phyloP scores from a whole-genome alignment of 371 early-diverging fungal species.

The Basidiobolus meristosporus region DNA sequence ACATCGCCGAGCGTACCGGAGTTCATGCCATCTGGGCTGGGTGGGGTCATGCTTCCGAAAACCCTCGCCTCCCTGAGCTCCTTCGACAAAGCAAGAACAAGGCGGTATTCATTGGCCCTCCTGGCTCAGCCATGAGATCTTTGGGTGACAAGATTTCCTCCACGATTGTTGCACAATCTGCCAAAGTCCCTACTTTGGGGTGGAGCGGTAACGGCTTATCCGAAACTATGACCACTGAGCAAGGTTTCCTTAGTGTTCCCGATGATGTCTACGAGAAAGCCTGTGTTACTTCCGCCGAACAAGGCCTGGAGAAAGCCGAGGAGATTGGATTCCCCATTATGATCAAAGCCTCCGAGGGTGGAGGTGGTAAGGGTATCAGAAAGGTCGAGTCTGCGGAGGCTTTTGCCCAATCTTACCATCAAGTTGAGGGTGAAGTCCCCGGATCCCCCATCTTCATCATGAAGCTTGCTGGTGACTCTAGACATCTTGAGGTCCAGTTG shows the following conservation, averaged over 20 bases:
- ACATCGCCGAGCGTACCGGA: conserved; percentile 87
- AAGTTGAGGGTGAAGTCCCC: conserved; percentile 86
- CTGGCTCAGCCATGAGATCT: conserved; percentile 94
- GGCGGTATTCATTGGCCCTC: conserved; percentile 95
- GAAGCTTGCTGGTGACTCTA: conserved; percentile 85
- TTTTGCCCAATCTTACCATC: conserved; percentile 63
- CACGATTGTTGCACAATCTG: conserved; percentile 92
- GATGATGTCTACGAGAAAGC: conserved; percentile 61
- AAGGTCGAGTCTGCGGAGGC: conserved; percentile 53
- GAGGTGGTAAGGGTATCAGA: conserved; percentile 98
- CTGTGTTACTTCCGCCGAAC: conserved; percentile 50
- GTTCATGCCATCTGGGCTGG: conserved; percentile 80
- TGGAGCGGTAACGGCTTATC: conserved; percentile 85
- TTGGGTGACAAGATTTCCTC: conserved; percentile 98
- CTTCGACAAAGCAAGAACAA: conserved; percentile 55
- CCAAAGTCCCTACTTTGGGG: conserved; percentile 87
- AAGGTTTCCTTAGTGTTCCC: conserved; percentile 63
- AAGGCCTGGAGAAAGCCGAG: conserved; percentile 62
- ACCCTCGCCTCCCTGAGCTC: conserved; percentile 86
- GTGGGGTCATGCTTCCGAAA: conserved; percentile 99
- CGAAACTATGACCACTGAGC: conserved; percentile 33
- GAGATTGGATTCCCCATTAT: conserved; percentile 92
- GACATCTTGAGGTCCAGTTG: conserved; percentile 96
- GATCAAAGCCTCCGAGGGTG: conserved; percentile 99
- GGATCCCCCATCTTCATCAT: conserved; percentile 94